These are phyloP conservation scores for Aureobasidium sp. DNA, from an alignment of 2,329 filamentous ascomycete species.

Conservation along the genomic window DNA sequence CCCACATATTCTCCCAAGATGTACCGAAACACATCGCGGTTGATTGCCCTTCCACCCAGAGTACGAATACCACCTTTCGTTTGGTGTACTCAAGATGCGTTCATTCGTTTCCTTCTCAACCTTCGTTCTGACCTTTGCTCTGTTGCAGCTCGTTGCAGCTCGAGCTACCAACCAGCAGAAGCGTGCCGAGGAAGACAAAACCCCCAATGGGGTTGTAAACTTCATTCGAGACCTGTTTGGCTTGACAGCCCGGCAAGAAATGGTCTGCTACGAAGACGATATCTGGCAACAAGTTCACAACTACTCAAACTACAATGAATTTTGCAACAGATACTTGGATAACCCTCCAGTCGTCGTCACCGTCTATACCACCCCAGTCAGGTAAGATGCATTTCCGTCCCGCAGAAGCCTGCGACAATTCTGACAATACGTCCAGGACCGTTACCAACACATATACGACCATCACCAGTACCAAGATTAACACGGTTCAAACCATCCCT, in stretches of 20 bases:
- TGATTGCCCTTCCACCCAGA: background rate
- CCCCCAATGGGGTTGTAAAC: constrained; percentile 18
- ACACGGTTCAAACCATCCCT: constrained; percentile 21
- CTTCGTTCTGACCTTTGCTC: constrained; percentile 17
- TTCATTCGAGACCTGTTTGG: constrained; percentile 24
- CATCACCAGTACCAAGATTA: constrained; percentile 19
- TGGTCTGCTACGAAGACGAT: constrained; percentile 22
- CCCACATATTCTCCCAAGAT: constrained; percentile 11
- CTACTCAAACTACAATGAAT: constrained; percentile 22
- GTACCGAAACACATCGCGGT: background rate
- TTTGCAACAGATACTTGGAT: constrained; percentile 18
- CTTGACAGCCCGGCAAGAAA: constrained; percentile 19
- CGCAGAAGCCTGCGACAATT: background rate
- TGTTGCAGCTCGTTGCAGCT: constrained; percentile 23
- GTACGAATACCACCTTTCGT: constrained; percentile 15
- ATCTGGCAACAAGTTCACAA: constrained; percentile 24
- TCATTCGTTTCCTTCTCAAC: constrained; percentile 14
- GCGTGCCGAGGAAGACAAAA: constrained; percentile 20
- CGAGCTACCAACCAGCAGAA: constrained; percentile 21
- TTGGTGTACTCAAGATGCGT: constrained; percentile 18
- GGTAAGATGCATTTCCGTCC: constrained; percentile 23
- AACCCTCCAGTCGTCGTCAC: constrained; percentile 19
- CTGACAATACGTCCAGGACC: constrained; percentile 18
- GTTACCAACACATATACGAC: constrained; percentile 21
- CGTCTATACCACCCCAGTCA: constrained; percentile 25